Conservation (phyloP, 768 basidiomycete species). For the Nidularia pulvinata region DNA sequence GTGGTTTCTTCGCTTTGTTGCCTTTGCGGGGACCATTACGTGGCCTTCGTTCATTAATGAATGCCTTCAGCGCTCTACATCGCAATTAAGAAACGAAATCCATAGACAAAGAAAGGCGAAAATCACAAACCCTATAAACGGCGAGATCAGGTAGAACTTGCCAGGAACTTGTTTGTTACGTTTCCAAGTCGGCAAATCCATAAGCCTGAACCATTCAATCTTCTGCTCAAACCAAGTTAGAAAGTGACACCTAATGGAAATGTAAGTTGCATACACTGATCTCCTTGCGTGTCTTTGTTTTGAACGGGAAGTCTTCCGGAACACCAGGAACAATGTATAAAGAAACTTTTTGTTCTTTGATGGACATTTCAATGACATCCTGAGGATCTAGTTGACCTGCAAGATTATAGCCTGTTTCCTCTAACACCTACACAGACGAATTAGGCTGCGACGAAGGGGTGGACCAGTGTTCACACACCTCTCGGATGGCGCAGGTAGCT, state of each 20-base stretch:
- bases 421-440: slow-evolving; percentile 66
- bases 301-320: slow-evolving; percentile 85
- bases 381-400: slow-evolving; percentile 61
- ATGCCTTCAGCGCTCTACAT: slow-evolving; percentile 61
- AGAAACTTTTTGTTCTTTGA: slow-evolving; percentile 90
- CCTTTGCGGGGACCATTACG: slow-evolving; percentile 39
- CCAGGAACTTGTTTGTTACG: slow-evolving; percentile 66
- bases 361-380: slow-evolving; percentile 81
- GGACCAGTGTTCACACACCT: slow-evolving; percentile 53
- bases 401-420: slow-evolving; percentile 96
- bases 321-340: slow-evolving; percentile 90
- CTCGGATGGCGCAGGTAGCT: slow-evolving; percentile 85
- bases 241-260: slow-evolving; percentile 13
- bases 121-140: background rate
- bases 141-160: slow-evolving; percentile 94
- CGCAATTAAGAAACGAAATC: slow-evolving; percentile 5
- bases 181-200: slow-evolving; percentile 93
- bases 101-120: slow-evolving; percentile 77
- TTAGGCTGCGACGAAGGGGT: slow-evolving; percentile 4
- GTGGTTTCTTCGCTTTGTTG: slow-evolving; percentile 19
- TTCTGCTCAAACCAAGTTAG: slow-evolving; percentile 48
- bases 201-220: slow-evolving; percentile 94
- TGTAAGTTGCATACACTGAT: slow-evolving; percentile 69
- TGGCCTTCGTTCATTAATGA: slow-evolving; percentile 66
- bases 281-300: slow-evolving; percentile 96